These are phyloP conservation scores for Globisporangium cederbergense DNA, from an alignment of 352 stramenopile species.

Conservation along the genomic window DNA sequence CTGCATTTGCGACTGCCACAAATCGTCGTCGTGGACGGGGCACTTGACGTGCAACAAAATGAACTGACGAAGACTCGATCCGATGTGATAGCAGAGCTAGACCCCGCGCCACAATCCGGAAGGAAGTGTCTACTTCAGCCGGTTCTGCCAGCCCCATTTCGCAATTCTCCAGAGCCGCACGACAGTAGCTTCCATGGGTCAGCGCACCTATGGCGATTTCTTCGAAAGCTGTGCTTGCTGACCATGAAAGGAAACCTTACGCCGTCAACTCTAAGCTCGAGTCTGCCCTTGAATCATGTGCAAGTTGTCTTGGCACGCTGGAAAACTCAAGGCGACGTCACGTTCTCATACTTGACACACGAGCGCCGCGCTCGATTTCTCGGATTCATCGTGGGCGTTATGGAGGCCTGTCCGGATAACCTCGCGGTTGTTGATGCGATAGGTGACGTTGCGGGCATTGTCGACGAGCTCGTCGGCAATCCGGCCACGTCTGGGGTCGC, in stretches of 20 bases:
- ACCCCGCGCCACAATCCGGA: not conserved
- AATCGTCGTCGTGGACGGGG: not conserved
- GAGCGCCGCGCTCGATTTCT: conserved; percentile 11
- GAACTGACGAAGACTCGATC: not conserved
- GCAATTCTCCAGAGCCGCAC: conserved; percentile 17
- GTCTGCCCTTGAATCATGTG: not conserved
- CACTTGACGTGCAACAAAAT: not conserved
- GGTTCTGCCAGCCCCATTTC: conserved; percentile 12
- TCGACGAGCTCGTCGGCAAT: conserved; percentile 5
- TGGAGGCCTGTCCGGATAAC: not conserved
- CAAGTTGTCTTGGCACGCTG: conserved; percentile 3
- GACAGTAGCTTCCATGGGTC: conserved; percentile 28
- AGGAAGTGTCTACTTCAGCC: conserved; percentile 5
- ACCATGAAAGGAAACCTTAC: not conserved
- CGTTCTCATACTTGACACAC: not conserved
- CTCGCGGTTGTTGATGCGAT: not conserved
- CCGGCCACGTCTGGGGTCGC: conserved; percentile 1
- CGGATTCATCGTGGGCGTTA: not conserved
- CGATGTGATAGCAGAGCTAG: not conserved
- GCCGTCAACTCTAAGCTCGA: not conserved
- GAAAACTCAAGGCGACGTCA: conserved; percentile 1
- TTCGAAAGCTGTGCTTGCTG: conserved; percentile 22
- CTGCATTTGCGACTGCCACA: conserved; percentile 2
- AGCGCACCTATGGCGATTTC: conserved; percentile 25
- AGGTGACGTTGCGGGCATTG: not conserved